phyloP scores from a whole-genome alignment of 108 stramenopile genomes.

The Skeletonema marinoi region DNA sequence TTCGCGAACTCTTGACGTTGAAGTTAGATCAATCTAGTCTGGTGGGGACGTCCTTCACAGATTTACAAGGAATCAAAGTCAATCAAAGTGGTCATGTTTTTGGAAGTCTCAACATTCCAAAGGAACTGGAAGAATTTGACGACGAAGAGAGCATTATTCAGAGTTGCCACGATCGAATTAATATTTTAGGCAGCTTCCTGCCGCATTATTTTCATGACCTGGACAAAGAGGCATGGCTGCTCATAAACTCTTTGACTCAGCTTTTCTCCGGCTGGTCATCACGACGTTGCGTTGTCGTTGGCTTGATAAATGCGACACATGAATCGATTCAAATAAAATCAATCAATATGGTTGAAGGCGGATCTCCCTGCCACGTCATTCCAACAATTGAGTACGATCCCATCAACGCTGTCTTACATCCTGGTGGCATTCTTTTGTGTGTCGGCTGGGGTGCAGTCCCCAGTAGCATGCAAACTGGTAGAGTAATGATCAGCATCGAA shows the following conservation, averaged over 20 bases:
- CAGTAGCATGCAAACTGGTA: constrained; percentile 67
- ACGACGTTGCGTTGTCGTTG: constrained; percentile 71
- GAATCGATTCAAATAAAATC: constrained; percentile 74
- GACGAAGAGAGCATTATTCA: constrained; percentile 78
- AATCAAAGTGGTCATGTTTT: constrained; percentile 62
- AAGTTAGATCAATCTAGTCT: constrained; percentile 58
- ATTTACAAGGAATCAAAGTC: constrained; percentile 72
- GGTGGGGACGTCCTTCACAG: constrained; percentile 45
- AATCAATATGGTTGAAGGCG: constrained; percentile 71
- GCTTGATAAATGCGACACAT: constrained; percentile 79
- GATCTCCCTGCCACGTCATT: constrained; percentile 71
- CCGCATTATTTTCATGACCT: constrained; percentile 57
- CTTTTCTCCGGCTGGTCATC: constrained; percentile 75
- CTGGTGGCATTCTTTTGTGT: constrained; percentile 77
- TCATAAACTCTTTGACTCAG: constrained; percentile 72
- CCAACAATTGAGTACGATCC: constrained; percentile 73
- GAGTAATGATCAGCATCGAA: constrained; percentile 76
- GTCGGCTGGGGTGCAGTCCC: constrained; percentile 81
- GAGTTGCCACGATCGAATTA: constrained; percentile 64
- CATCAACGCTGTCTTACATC: constrained; percentile 59
- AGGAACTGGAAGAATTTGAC: constrained; percentile 30
- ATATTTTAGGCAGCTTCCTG: constrained; percentile 55
- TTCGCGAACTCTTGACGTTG: constrained; percentile 63
- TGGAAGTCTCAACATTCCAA: constrained; percentile 64
- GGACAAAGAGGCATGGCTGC: constrained; percentile 79